These are phyloP conservation scores for Urtica urens DNA, from an alignment of 306 rosid genomes.

Conservation along the genomic window DNA sequence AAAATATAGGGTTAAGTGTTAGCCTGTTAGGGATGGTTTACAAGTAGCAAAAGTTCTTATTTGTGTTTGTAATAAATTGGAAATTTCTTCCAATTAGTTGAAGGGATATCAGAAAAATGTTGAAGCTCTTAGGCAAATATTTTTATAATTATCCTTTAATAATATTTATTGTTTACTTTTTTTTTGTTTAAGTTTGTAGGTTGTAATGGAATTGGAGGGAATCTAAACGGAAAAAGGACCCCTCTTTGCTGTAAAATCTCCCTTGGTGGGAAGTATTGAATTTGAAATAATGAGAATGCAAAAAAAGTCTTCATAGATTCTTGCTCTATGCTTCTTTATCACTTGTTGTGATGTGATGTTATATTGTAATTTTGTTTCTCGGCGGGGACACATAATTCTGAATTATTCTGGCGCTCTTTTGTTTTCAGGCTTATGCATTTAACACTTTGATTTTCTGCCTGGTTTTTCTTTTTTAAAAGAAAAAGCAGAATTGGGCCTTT, in stretches of 20 bases:
- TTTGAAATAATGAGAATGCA: conserved; percentile 1
- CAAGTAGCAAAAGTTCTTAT: not conserved
- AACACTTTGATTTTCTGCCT: not conserved
- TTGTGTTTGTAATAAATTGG: conserved; percentile 33
- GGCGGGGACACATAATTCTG: not conserved
- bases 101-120: conserved; percentile 6
- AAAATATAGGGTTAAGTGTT: conserved; percentile 5
- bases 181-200: not conserved
- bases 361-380: not conserved
- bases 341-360: not conserved
- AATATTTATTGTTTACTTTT: not conserved
- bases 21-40: conserved; percentile 11
- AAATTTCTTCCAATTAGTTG: conserved; percentile 19
- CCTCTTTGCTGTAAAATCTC: conserved; percentile 8
- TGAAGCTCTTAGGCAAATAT: not conserved
- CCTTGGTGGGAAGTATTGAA: conserved; percentile 6
- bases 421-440: too few relatives aligned
- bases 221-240: not conserved
- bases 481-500: not conserved
- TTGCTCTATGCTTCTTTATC: not conserved
- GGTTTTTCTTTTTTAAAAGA: not conserved
- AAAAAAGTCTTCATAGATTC: not conserved
- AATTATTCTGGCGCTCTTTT: not conserved
- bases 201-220: conserved; percentile 8
- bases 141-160: conserved; percentile 1